Conservation (phyloP, 768 basidiomycete genomes). For the Crucibulum laeve region DNA sequence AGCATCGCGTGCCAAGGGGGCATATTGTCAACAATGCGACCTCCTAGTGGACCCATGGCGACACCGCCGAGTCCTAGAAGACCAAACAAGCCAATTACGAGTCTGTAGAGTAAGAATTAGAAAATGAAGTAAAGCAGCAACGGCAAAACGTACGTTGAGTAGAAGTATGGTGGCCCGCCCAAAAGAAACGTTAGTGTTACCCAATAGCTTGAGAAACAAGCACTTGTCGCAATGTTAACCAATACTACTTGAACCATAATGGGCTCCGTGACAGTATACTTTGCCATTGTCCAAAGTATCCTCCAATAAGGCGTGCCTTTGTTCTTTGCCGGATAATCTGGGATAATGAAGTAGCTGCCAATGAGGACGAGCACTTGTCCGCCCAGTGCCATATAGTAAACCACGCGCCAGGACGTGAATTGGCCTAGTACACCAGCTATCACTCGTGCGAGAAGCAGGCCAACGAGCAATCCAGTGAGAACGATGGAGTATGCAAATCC, state of each 20-base stretch:
- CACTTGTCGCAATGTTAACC: conserved; percentile 3
- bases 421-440: not conserved
- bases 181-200: not conserved
- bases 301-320: conserved; percentile 43
- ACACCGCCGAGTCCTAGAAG: conserved; percentile 58
- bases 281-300: conserved; percentile 56
- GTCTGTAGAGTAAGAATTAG: conserved; percentile 9
- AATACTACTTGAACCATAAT: conserved; percentile 49
- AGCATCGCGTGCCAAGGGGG: conserved; percentile 64
- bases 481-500: conserved; percentile 1
- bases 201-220: conserved; percentile 1
- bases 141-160: not conserved
- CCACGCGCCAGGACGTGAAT: not conserved
- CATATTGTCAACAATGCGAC: conserved; percentile 54
- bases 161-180: not conserved
- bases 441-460: not conserved
- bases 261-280: conserved; percentile 57
- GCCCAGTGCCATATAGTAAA: not conserved
- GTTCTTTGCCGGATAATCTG: conserved; percentile 65
- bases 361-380: conserved; percentile 26
- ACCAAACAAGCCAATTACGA: conserved; percentile 59
- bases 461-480: not conserved
- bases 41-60: conserved; percentile 52
- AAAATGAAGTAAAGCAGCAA: not conserved
- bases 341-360: conserved; percentile 49